These are phyloP conservation scores for Solanum tarijense DNA, from an alignment of 257 asterid genomes.

Conservation along the genomic window DNA sequence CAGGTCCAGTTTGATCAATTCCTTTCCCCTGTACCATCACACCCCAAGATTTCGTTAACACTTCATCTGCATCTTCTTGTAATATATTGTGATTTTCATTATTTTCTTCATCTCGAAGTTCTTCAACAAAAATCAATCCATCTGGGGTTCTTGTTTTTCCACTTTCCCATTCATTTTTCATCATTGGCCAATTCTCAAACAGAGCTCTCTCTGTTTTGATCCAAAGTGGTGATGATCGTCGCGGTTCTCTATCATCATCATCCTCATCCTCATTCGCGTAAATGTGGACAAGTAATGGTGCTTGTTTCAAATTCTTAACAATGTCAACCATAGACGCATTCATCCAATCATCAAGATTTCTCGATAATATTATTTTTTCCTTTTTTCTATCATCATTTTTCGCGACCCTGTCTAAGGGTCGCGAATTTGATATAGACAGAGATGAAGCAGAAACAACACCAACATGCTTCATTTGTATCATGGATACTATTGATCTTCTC, in stretches of 20 bases:
- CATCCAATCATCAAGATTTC: conserved; percentile 51
- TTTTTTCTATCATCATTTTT: neutral
- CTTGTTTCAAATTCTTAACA: conserved; percentile 46
- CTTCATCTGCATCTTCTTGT: conserved; percentile 16
- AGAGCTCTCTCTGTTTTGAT: conserved; percentile 33
- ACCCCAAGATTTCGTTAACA: conserved; percentile 54
- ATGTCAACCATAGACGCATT: conserved; percentile 40
- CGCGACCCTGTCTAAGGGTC: neutral
- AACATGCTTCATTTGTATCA: neutral
- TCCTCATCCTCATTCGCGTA: conserved; percentile 2
- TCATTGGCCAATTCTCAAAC: conserved; percentile 27
- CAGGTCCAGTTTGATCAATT: conserved; percentile 25
- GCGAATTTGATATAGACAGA: neutral
- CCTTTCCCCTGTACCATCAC: conserved; percentile 57
- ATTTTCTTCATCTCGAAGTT: conserved; percentile 5
- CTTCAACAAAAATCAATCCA: conserved; percentile 68
- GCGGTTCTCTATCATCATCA: neutral
- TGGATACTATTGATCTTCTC: neutral
- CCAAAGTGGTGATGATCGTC: neutral
- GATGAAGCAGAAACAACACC: neutral
- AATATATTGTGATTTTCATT: neutral
- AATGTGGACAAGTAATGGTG: conserved; percentile 53
- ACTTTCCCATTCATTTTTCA: conserved; percentile 28
- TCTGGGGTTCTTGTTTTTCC: conserved; percentile 41
- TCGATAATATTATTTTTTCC: neutral